Percentiles rank a stretch among this genome's conserved stretches.
phyloP scores from a whole-genome alignment of 2,329 filamentous ascomycete species.

The Clonostachys chloroleuca region DNA sequence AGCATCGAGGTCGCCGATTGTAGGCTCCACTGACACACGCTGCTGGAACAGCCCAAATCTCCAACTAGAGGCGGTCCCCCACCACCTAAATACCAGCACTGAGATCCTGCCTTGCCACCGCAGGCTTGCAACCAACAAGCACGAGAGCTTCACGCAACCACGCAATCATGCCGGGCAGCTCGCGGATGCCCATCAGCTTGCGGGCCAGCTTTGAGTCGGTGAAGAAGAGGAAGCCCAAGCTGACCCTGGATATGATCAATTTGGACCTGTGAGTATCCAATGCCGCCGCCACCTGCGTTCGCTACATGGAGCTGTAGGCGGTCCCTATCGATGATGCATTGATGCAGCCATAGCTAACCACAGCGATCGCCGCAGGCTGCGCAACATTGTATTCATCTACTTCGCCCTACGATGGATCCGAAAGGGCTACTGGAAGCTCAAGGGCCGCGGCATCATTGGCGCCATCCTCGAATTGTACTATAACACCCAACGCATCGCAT shows the following conservation, averaged over 20 bases:
- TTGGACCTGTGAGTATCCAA: conserved; percentile 58
- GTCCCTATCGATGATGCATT: too few species aligned
- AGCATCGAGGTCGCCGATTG: too few species aligned
- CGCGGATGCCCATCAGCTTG: conserved; percentile 67
- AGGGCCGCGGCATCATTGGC: conserved; percentile 82
- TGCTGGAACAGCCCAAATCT: too few species aligned
- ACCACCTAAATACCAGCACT: too few species aligned
- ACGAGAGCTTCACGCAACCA: not conserved
- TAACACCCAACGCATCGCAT: conserved; percentile 67
- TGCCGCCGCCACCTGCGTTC: not conserved
- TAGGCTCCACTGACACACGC: too few species aligned
- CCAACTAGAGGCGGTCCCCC: too few species aligned
- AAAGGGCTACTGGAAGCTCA: conserved; percentile 76
- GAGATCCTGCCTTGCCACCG: too few species aligned
- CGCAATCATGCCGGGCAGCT: conserved; percentile 57
- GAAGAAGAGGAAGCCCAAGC: conserved; percentile 48
- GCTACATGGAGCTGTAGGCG: too few species aligned
- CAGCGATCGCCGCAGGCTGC: conserved; percentile 49
- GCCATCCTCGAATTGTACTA: conserved; percentile 71
- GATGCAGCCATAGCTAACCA: not conserved
- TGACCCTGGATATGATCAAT: conserved; percentile 55
- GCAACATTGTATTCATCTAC: conserved; percentile 83
- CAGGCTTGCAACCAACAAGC: not conserved
- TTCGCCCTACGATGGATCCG: conserved; percentile 83
- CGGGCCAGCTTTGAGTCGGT: conserved; percentile 61